Base-by-base conservation (phyloP, 75 land plant species). In the Pinus taeda region DNA sequence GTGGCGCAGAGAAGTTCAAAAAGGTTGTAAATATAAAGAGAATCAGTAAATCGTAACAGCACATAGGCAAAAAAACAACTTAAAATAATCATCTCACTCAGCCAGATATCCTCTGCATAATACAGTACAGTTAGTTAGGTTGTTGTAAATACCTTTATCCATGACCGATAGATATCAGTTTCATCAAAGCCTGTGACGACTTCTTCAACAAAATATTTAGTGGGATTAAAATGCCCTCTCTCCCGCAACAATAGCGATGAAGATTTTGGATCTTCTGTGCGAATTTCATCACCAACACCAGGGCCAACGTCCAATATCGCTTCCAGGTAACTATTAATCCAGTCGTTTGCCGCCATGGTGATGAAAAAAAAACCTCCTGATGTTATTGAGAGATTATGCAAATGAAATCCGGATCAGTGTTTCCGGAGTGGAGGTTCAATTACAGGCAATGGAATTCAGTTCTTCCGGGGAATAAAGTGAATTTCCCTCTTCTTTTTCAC, bases 141-240 rank as follows among this genome's bases (percentile, higher is more conserved):
- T 45, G 53, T 74, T 8, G 77, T 2, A 49, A 64, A 3, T 71
- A 94, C 97, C 83, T 82, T 81, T 77, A 94, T 86, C 97, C 97
- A 94, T 24, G 97, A 85, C 45, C 89, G 93, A 67, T 94, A 77
- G 33, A 94, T 87, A 81, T 90, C 94, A 65, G 90, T 81, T 65
- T 94, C 97, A 77, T 94, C 97, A 82, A 88, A 92, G n/a, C 94
- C 94, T 24, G 90, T 89, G 79, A 91, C 85, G 73, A 92, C 95
- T 71, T 92, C 89, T 75, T 92, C 90, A 9, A 92, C 92, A 76
- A 92, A 92, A 76, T 89, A 92, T 18, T 86, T 74, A 5, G 92
- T 88, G 1, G 95, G 92, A 67, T 83, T 92, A 77, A 92, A 84
- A 6, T 74, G 69, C 12, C 92, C 92, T 63, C 89, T 66, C 81